phyloP scores from a whole-genome alignment of 202 grass and related monocot genomes.

The Setaria viridis region DNA sequence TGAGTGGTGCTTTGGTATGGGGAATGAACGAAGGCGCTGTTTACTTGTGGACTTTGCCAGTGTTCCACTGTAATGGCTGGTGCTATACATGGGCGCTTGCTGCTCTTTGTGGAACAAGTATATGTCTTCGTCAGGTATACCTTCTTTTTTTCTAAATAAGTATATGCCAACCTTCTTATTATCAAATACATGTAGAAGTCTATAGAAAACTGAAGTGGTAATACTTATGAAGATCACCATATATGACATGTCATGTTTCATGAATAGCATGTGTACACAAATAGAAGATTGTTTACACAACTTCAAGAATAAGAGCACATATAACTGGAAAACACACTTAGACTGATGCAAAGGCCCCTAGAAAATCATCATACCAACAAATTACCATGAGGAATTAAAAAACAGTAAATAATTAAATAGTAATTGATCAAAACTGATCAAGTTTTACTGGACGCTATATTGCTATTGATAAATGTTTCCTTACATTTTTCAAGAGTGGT shows the following conservation, averaged over 20 bases:
- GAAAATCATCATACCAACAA: background rate
- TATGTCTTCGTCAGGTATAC: slow-evolving; percentile 97
- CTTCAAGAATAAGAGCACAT: background rate
- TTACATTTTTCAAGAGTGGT: slow-evolving; percentile 21
- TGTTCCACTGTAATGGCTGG: slow-evolving; percentile 99
- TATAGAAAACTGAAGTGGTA: background rate
- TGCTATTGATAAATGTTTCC: background rate
- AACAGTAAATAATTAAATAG: background rate
- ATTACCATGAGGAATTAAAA: background rate
- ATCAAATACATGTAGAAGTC: slow-evolving; percentile 7
- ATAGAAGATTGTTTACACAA: background rate
- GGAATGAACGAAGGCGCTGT: slow-evolving; percentile 78
- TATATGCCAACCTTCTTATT: slow-evolving; percentile 10
- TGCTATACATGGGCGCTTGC: slow-evolving; percentile 93
- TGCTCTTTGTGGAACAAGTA: slow-evolving; percentile 82
- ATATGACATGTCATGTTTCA: slow-evolving; percentile 14
- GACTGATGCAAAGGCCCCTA: slow-evolving; percentile 4
- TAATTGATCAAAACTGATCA: background rate
- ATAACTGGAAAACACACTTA: background rate
- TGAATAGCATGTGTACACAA: background rate
- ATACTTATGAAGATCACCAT: background rate
- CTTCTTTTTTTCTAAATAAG: background rate
- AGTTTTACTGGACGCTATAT: background rate
- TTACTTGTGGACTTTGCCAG: slow-evolving; percentile 96
- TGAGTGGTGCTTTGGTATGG: slow-evolving; percentile 78